Percentiles rank a stretch among this genome's conserved stretches.
phyloP scores from a whole-genome alignment of 2,329 filamentous ascomycete genomes.

The Aspergillus sojae region DNA sequence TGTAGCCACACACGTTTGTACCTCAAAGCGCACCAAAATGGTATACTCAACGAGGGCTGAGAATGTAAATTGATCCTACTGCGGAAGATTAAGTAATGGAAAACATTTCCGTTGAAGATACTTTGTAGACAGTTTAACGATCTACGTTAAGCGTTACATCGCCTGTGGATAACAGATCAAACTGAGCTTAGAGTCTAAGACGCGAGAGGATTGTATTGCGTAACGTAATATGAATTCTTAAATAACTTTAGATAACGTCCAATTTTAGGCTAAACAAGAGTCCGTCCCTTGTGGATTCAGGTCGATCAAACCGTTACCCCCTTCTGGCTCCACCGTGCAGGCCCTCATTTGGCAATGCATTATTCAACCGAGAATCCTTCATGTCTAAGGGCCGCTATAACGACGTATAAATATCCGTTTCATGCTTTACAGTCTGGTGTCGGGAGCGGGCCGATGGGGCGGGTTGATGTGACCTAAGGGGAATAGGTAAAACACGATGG shows the following conservation, averaged over 20 bases:
- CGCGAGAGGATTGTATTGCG: background rate
- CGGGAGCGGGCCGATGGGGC: background rate
- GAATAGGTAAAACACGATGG: background rate
- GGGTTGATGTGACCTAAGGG: background rate
- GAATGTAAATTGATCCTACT: background rate
- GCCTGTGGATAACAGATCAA: background rate
- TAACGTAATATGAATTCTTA: background rate
- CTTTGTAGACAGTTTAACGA: background rate
- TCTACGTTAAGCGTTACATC: background rate
- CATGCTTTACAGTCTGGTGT: background rate
- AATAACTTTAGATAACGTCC: background rate
- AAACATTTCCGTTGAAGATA: background rate
- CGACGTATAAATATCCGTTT: background rate
- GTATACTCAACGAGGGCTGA: background rate
- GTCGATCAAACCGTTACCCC: background rate
- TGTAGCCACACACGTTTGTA: background rate
- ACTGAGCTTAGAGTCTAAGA: background rate
- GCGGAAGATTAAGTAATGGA: background rate
- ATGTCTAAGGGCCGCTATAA: background rate
- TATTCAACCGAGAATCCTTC: background rate
- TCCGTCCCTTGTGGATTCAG: background rate
- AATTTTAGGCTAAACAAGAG: background rate
- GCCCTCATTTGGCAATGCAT: background rate
- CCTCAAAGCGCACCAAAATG: background rate
- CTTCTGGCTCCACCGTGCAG: background rate